Conservation (phyloP, 2,329 filamentous ascomycete genomes). For the Pseudogymnoascus destructans region DNA sequence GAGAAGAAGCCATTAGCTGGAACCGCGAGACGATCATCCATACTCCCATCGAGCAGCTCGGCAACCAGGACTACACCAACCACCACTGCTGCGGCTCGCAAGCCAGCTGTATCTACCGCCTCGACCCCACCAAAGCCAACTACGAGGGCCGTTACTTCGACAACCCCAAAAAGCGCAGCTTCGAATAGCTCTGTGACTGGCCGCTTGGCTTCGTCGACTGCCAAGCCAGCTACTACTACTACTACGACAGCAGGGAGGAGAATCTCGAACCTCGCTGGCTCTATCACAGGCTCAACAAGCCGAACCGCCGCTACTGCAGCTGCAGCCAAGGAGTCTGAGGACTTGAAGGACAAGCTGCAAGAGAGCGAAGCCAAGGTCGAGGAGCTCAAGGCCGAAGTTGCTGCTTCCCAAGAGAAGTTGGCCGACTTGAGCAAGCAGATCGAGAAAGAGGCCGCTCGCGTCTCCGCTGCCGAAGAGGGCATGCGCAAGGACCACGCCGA, state of each 20-base stretch:
- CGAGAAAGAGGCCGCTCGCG: conserved; percentile 29
- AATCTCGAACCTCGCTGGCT: conserved; percentile 36
- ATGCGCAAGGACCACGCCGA: conserved; percentile 33
- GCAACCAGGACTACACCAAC: background rate
- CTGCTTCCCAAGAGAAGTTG: conserved; percentile 42
- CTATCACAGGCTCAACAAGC: conserved; percentile 27
- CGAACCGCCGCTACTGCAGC: conserved; percentile 28
- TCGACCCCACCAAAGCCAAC: conserved; percentile 27
- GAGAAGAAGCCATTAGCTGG: conserved; percentile 21
- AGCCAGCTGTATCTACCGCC: conserved; percentile 20
- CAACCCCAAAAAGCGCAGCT: conserved; percentile 25
- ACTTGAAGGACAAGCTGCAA: conserved; percentile 45
- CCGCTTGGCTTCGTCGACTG: conserved; percentile 26
- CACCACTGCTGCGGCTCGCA: conserved; percentile 22
- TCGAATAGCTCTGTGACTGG: conserved; percentile 24
- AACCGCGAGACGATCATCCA: conserved; percentile 2
- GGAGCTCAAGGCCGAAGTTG: conserved; percentile 42
- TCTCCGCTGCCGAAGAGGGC: conserved; percentile 30
- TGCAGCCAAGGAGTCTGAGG: conserved; percentile 42
- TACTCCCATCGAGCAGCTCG: conserved; percentile 11
- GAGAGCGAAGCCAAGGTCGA: conserved; percentile 46
- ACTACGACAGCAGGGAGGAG: conserved; percentile 37
- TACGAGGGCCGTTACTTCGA: conserved; percentile 29
- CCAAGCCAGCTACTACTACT: conserved; percentile 25
- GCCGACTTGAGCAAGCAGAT: conserved; percentile 40